Evolutionary conservation across 345 rosid genomes (phyloP), one percentile per base, ranked within the genome.

Genomic region (Arabidopsis arenosa): DNA sequence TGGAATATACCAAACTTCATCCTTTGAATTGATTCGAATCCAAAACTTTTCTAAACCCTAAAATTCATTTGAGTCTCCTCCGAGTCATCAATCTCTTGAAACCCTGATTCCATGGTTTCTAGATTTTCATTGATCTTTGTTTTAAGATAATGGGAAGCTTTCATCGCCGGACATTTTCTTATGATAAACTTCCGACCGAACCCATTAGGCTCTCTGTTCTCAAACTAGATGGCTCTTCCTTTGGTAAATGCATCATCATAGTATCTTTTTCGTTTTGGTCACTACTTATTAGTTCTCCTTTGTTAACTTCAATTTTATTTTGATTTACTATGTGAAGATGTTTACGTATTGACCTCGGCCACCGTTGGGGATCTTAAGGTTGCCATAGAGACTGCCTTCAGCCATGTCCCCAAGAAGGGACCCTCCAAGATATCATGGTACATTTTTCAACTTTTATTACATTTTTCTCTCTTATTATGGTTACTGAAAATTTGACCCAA

Each of bases 371-470:
- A 92, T 55, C 85, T 92, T 43, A 90, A 83, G 83, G 75, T 79
- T 77, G 93, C 93, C 2, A 93, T 92, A 62, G 95, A 94, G 81
- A 77, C 80, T 67, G 89, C 79, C 44, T 94, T 92, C 49, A 57
- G 85, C 76, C 82, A 86, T 78, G 73, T 87, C 72, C 96, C 92
- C 1, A 75, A 73, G 80, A 83, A 80, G 47, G 95, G 93, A 33
- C 88, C 92, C 0, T 85, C 86, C 60, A 84, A 88, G 80, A 92
- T 92, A 81, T 94, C 98, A 40, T 94, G 98, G 98, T 89, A 86
- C 32, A 8, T 56, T 26, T n/a, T 28, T 45, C 5, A 59, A 28
- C 17, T 54, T 49, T 53, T 8, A 0, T 23, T 43, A 15, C 9
- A 7, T 15, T 37, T 48, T 66, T 6, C 43, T 63, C 43, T 23